Evolutionary conservation across 768 basidiomycete species (phyloP).

Genomic region (Kwoniella mangroviensis): DNA sequence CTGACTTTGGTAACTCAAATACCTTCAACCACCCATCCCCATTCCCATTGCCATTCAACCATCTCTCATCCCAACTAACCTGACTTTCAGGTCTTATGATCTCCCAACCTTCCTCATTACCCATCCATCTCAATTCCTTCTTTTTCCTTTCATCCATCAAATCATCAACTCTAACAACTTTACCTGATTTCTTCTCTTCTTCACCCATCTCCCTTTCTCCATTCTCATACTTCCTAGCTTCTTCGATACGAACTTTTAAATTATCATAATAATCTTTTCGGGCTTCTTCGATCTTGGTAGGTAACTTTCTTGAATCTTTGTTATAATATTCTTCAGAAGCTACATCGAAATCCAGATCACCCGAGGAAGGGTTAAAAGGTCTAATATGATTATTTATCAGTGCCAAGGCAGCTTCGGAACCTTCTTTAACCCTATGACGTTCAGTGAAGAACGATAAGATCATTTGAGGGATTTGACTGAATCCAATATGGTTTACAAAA

Average conservation of each 20-base stretch:
- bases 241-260: constrained; percentile 69
- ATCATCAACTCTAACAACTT: constrained; percentile 86
- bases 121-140: constrained; percentile 85
- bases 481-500: constrained; percentile 67
- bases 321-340: constrained; percentile 72
- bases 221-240: constrained; percentile 74
- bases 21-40: constrained; percentile 43
- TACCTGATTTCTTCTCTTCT: constrained; percentile 68
- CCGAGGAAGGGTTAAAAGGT: constrained; percentile 60
- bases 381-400: constrained; percentile 71
- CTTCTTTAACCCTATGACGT: constrained; percentile 74
- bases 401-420: constrained; percentile 78
- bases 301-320: constrained; percentile 46
- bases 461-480: constrained; percentile 82
- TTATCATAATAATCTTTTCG: constrained; percentile 77
- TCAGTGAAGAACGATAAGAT: constrained; percentile 91
- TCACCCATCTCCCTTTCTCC: constrained; percentile 82
- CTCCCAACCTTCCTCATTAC: constrained; percentile 77
- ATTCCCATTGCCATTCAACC: background rate
- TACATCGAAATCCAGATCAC: constrained; percentile 78
- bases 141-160: constrained; percentile 82
- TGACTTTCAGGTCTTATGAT: constrained; percentile 69
- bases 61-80: constrained; percentile 73
- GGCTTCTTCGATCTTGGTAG: constrained; percentile 66
- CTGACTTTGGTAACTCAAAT: constrained; percentile 28